Evolutionary conservation across 2,329 filamentous ascomycete species (phyloP).

Genomic region (Aspergillus calidoustus): DNA sequence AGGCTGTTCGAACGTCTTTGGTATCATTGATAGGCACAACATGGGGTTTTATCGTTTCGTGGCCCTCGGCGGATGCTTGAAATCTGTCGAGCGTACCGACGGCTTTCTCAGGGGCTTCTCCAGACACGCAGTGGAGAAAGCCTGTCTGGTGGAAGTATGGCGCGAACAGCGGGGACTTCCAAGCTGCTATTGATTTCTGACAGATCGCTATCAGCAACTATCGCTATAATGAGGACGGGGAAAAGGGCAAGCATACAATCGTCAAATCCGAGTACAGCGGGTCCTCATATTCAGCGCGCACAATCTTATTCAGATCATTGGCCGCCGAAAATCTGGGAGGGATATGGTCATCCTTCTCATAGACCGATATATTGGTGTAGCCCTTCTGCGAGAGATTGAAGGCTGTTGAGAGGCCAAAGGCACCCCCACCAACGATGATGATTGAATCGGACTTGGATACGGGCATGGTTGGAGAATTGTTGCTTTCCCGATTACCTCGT

Average conservation of each 20-base stretch:
- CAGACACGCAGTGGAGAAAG: slow-evolving; percentile 57
- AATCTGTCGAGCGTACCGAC: slow-evolving; percentile 50
- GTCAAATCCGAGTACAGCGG: slow-evolving; percentile 61
- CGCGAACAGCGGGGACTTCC: slow-evolving; percentile 58
- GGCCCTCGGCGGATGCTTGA: slow-evolving; percentile 44
- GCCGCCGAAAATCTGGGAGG: slow-evolving; percentile 60
- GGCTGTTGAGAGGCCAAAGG: slow-evolving; percentile 58
- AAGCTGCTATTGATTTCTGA: slow-evolving; percentile 57
- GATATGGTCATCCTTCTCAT: slow-evolving; percentile 50
- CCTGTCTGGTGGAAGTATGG: slow-evolving; percentile 59
- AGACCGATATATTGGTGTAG: slow-evolving; percentile 54
- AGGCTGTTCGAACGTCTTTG: slow-evolving; percentile 48
- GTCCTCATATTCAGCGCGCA: slow-evolving; percentile 64
- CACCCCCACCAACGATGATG: slow-evolving; percentile 51
- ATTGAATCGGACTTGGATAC: slow-evolving; percentile 26
- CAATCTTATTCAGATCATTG: slow-evolving; percentile 66
- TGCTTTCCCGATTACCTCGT: slow-evolving; percentile 50
- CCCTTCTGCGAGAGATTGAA: slow-evolving; percentile 51
- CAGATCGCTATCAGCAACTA: neutral
- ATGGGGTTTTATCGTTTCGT: slow-evolving; percentile 43
- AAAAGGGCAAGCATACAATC: slow-evolving; percentile 43
- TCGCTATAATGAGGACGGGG: neutral
- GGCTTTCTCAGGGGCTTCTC: slow-evolving; percentile 54
- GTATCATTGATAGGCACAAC: slow-evolving; percentile 43
- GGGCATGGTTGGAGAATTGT: neutral